Conservation (phyloP, 2,329 filamentous ascomycete genomes). For the Apiospora pterosperma region DNA sequence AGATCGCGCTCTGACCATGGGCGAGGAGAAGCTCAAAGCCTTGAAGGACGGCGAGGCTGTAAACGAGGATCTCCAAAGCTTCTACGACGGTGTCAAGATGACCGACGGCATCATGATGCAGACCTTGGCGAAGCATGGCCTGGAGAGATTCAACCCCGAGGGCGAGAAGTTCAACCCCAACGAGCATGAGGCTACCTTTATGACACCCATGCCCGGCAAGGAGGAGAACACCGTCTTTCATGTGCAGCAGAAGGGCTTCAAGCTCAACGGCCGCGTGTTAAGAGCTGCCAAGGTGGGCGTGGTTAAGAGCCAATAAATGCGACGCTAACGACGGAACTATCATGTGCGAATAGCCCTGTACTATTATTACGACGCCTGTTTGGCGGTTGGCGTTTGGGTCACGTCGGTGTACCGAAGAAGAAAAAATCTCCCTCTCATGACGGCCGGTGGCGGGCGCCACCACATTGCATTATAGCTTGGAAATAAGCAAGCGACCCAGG, state of each 20-base stretch:
- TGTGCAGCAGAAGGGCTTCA: conserved; percentile 94
- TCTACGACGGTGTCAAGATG: conserved; percentile 93
- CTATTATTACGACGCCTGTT: conserved; percentile 10
- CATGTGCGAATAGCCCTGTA: conserved; percentile 10
- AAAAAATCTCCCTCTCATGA: conserved; percentile 11
- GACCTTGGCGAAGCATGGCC: conserved; percentile 89
- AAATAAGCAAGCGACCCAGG: conserved; percentile 5
- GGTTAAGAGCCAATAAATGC: conserved; percentile 62
- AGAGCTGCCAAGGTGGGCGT: conserved; percentile 95
- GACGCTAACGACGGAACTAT: not conserved
- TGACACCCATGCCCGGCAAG: conserved; percentile 82
- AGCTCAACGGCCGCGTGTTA: conserved; percentile 84
- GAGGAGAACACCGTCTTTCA: conserved; percentile 88
- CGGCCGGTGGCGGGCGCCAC: not conserved
- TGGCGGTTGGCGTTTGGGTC: conserved; percentile 11
- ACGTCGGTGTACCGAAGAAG: conserved; percentile 6
- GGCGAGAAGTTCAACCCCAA: conserved; percentile 94
- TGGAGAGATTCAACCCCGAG: conserved; percentile 82
- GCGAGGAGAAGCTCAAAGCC: conserved; percentile 68
- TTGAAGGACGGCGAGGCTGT: conserved; percentile 29
- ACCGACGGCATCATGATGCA: conserved; percentile 84
- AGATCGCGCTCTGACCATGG: conserved; percentile 82
- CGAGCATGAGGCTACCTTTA: conserved; percentile 93
- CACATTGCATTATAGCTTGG: conserved; percentile 6
- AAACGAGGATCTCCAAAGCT: conserved; percentile 67